Evolutionary conservation across 2,329 filamentous ascomycete genomes (phyloP).

Genomic region (Saccharata proteae): DNA sequence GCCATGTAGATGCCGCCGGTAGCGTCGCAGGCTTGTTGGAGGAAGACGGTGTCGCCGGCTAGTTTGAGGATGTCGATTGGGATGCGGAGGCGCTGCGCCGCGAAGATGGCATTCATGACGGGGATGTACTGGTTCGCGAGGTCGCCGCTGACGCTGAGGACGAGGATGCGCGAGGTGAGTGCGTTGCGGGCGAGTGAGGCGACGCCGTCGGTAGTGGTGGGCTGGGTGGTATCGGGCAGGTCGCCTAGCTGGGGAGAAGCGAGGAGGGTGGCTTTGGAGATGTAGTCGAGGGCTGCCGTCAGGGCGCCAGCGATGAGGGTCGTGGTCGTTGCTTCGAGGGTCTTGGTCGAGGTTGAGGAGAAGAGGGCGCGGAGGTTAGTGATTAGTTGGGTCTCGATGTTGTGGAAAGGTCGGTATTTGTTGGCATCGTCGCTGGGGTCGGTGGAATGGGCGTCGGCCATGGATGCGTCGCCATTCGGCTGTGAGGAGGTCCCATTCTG

Average conservation of each 20-base stretch:
- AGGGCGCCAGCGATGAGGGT: slow-evolving; percentile 86
- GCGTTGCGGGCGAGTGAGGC: no score
- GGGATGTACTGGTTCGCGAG: slow-evolving; percentile 87
- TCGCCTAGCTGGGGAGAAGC: slow-evolving; percentile 32
- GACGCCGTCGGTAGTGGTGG: no score
- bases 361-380: slow-evolving; percentile 64
- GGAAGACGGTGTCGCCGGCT: slow-evolving; percentile 73
- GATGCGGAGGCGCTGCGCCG: slow-evolving; percentile 75
- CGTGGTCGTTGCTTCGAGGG: slow-evolving; percentile 57
- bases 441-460: slow-evolving; percentile 13
- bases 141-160: slow-evolving; percentile 81
- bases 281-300: slow-evolving; percentile 78
- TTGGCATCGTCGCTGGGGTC: slow-evolving; percentile 46
- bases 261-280: slow-evolving; percentile 64
- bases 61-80: slow-evolving; percentile 88
- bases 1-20: slow-evolving; percentile 60
- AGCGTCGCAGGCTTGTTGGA: slow-evolving; percentile 78
- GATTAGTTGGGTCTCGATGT: slow-evolving; percentile 73
- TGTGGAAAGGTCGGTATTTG: slow-evolving; percentile 86
- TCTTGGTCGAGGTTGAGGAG: slow-evolving; percentile 47
- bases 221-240: slow-evolving; percentile 20
- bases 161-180: slow-evolving; percentile 71
- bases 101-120: slow-evolving; percentile 97
- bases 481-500: not conserved
- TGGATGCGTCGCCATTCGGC: slow-evolving; percentile 5